Conservation (phyloP, 768 basidiomycete genomes). For the Russula vinacea region DNA sequence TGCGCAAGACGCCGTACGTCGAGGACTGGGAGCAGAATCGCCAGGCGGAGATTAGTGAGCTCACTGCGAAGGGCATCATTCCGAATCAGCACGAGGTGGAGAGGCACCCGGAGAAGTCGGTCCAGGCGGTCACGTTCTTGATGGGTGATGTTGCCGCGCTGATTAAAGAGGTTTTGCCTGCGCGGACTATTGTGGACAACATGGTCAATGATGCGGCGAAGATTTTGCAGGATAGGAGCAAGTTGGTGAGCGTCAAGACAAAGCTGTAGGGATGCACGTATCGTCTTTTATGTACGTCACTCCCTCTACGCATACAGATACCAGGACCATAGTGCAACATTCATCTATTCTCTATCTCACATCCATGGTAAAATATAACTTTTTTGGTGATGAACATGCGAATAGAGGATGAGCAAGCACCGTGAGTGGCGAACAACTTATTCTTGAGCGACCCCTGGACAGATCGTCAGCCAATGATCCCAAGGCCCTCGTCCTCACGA, state of each 20-base stretch:
- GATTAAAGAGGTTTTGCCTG: conserved; percentile 74
- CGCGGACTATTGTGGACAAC: conserved; percentile 75
- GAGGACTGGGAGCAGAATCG: conserved; percentile 82
- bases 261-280: background rate
- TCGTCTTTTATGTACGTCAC: background rate
- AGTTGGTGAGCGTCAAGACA: conserved; percentile 44
- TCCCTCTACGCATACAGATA: background rate
- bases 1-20: conserved; percentile 79
- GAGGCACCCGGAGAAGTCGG: conserved; percentile 76
- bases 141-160: conserved; percentile 80
- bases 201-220: conserved; percentile 65
- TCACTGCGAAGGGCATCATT: conserved; percentile 80
- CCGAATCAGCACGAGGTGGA: conserved; percentile 69
- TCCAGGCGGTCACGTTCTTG: conserved; percentile 67
- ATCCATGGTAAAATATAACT: background rate
- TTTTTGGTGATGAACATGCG: too few relatives aligned
- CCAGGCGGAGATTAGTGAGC: conserved; percentile 74
- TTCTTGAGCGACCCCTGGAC: too few relatives aligned
- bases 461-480: too few relatives aligned
- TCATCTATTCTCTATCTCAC: background rate
- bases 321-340: background rate
- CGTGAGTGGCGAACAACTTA: too few relatives aligned
- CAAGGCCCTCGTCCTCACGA: too few relatives aligned
- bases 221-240: conserved; percentile 44
- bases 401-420: too few relatives aligned